A percentile compares a stretch with the other conserved stretches of the same genome.
Evolutionary conservation across 2,329 filamentous ascomycete species (phyloP).

Genomic region (Chrysoporthe deuterocubensis): DNA sequence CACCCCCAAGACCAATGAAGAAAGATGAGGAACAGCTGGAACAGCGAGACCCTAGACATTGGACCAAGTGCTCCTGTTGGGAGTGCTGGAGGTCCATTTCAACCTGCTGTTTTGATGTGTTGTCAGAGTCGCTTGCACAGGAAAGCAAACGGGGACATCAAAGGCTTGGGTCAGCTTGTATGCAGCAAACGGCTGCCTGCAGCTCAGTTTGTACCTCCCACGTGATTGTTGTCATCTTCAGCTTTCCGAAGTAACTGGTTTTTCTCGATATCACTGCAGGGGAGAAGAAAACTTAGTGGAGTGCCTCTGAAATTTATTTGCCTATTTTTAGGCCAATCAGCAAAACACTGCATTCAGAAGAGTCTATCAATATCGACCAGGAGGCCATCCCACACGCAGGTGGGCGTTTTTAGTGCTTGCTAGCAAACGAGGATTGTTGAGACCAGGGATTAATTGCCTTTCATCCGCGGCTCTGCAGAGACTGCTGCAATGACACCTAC

Average conservation of each 20-base stretch:
- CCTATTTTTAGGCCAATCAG: conserved; percentile 14
- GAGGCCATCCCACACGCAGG: neutral
- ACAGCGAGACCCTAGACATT: conserved; percentile 22
- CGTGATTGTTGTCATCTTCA: conserved; percentile 38
- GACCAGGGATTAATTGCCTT: neutral
- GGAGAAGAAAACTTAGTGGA: neutral
- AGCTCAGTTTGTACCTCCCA: conserved; percentile 43
- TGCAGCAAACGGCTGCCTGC: conserved; percentile 44
- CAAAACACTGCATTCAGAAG: conserved; percentile 19
- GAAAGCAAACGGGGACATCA: conserved; percentile 36
- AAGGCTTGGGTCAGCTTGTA: conserved; percentile 40
- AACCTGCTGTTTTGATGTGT: conserved; percentile 3
- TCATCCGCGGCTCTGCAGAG: conserved; percentile 1
- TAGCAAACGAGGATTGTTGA: neutral
- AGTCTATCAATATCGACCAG: neutral
- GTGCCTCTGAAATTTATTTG: conserved; percentile 24
- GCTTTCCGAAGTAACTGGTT: neutral
- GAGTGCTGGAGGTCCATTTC: conserved; percentile 20
- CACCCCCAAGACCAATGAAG: conserved; percentile 21
- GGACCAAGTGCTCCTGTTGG: conserved; percentile 16
- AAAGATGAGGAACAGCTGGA: conserved; percentile 22
- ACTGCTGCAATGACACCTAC: neutral
- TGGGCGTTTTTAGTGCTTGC: conserved; percentile 8
- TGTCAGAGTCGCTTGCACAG: conserved; percentile 14
- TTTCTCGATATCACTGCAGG: neutral